Evolutionary conservation across 2,329 filamentous ascomycete species (phyloP), one percentile per base, ranked within the genome.

Genomic region (Grosmannia clavigera): DNA sequence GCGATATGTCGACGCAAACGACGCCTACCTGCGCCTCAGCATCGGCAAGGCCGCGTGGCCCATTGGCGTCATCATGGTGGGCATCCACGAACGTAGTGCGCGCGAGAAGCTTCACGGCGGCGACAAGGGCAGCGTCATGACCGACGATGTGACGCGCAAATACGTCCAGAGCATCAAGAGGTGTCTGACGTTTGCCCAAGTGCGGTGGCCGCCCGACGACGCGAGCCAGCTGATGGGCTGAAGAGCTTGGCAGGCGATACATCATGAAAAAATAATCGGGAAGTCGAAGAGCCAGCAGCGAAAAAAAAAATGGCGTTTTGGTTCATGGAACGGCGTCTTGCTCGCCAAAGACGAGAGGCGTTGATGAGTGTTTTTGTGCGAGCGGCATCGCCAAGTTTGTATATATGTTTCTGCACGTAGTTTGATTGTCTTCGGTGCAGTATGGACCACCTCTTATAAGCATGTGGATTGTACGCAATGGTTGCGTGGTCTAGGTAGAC

Each of bases 21-120:
- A 99, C 71, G 92, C 90, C 0, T 99, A 99, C 72, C 77, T 99
- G 62, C 81, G 90, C 58, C 78, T 99, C 59, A 95, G 90, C 71
- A 99, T 99, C 69, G 91, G 91, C 65, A 96, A 96, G 76, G 92
- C 91, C 66, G 94, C 94, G 19, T 99, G 94, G 94, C 94, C 94
- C 29, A 99, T 99, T 69, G 94, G 94, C 74, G 94, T 99, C 48
- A 99, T 94, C 72, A 99, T 97, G 94, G 94, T 99, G 69, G 94
- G 94, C 78, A 99, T 99, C 67, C 94, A 99, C 81, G 94, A 97
- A 78, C 85, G 94, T 69, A 94, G 88, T 66, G 92, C 94, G 25
- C 83, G 94, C 64, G 94, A 99, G 75, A 99, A 99, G 75, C 76
- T 99, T 62, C 92, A 97, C 70, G 84, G 94, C 71, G 87, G 86